Percentiles rank a stretch among this genome's conserved stretches.
Evolutionary conservation across 2,329 filamentous ascomycete species (phyloP).

Genomic region (Botrytis sinoallii): DNA sequence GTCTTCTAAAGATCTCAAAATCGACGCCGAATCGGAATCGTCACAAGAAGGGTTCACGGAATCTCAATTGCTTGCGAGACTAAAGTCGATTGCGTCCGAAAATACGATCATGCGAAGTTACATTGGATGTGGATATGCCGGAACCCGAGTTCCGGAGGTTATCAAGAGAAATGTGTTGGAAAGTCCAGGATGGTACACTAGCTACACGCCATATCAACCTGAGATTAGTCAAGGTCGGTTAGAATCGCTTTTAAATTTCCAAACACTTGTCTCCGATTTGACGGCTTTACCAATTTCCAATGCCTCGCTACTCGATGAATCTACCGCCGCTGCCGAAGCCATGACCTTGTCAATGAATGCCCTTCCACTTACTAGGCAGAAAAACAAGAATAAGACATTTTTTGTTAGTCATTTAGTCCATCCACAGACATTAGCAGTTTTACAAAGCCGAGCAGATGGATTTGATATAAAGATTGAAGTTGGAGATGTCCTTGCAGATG

Average conservation of each 20-base stretch:
- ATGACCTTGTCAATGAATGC: conserved; percentile 89
- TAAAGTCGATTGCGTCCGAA: conserved; percentile 52
- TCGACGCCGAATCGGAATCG: conserved; percentile 44
- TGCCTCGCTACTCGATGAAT: conserved; percentile 86
- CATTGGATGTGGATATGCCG: conserved; percentile 86
- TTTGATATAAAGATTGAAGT: conserved; percentile 80
- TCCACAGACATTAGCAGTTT: conserved; percentile 79
- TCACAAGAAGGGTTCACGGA: conserved; percentile 46
- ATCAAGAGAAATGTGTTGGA: conserved; percentile 92
- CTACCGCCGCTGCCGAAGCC: conserved; percentile 88
- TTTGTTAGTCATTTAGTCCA: conserved; percentile 81
- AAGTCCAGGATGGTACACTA: conserved; percentile 95
- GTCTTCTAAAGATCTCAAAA: conserved; percentile 59
- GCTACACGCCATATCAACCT: conserved; percentile 94
- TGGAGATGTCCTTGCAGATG: conserved; percentile 66
- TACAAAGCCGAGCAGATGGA: conserved; percentile 82
- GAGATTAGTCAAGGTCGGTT: conserved; percentile 95
- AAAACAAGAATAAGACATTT: conserved; percentile 73
- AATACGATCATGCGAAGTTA: conserved; percentile 66
- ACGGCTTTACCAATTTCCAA: conserved; percentile 86
- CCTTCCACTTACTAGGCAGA: conserved; percentile 67
- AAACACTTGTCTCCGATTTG: conserved; percentile 86
- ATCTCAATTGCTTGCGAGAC: conserved; percentile 52
- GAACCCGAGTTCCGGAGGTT: conserved; percentile 80
- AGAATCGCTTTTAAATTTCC: conserved; percentile 91